Conservation (phyloP, 169 alveolate genomes). For the Plasmodium fragile region DNA sequence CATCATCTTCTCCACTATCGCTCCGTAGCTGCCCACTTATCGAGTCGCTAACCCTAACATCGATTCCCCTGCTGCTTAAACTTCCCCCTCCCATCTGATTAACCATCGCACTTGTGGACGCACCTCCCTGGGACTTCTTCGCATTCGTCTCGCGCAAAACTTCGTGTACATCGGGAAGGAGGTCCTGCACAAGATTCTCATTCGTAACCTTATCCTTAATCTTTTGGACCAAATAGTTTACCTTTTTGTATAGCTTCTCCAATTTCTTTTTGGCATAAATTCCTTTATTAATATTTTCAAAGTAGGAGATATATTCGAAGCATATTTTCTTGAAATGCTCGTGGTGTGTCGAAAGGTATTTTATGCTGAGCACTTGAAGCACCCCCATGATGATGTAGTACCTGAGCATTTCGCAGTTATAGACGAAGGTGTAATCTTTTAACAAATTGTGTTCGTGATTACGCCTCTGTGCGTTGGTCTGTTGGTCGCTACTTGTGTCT, state of each 20-base stretch:
- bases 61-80: background rate
- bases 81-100: background rate
- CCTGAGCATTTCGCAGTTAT: conserved; percentile 71
- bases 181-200: background rate
- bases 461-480: background rate
- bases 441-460: background rate
- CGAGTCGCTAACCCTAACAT: background rate
- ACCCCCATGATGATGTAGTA: conserved; percentile 73
- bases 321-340: conserved; percentile 59
- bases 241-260: conserved; percentile 34
- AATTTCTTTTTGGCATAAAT: conserved; percentile 11
- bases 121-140: background rate
- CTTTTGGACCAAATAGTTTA: conserved; percentile 29
- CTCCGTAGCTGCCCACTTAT: background rate
- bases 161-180: background rate
- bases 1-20: background rate
- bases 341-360: conserved; percentile 66
- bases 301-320: conserved; percentile 64
- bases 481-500: background rate
- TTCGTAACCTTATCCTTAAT: conserved; percentile 23
- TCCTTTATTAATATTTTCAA: conserved; percentile 60
- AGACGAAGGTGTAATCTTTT: conserved; percentile 21
- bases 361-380: conserved; percentile 56
- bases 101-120: background rate
- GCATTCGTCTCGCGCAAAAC: background rate